Conservation (phyloP, 208 protist genomes). For the Trypanosoma conorhini region DNA sequence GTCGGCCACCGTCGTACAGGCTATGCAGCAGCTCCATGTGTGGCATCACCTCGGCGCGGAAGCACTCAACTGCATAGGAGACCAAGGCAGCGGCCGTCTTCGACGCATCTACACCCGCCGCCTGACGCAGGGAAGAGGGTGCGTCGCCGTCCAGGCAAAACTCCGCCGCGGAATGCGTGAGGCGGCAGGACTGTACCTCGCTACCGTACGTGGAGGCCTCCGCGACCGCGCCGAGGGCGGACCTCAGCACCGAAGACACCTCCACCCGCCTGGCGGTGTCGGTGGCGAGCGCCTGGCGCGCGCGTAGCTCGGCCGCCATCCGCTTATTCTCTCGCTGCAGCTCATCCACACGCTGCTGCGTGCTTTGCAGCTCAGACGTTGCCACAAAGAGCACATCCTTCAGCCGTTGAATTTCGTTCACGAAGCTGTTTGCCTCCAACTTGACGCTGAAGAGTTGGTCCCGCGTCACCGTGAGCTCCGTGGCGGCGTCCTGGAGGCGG, state of each 20-base stretch:
- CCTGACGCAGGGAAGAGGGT: background rate
- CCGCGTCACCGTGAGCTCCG: conserved; percentile 18
- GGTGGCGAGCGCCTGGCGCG: background rate
- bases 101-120: background rate
- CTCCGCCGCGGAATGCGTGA: background rate
- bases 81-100: conserved; percentile 9
- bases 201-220: background rate
- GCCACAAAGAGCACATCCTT: conserved; percentile 30
- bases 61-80: conserved; percentile 28
- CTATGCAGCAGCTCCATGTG: conserved; percentile 38
- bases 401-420: conserved; percentile 28
- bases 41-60: conserved; percentile 21
- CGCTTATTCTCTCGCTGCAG: conserved; percentile 31
- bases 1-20: conserved; percentile 23
- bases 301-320: conserved; percentile 20
- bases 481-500: conserved; percentile 15
- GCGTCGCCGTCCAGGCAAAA: background rate
- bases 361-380: conserved; percentile 29
- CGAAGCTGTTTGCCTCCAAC: conserved; percentile 8
- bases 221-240: background rate
- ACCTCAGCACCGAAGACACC: background rate
- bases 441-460: conserved; percentile 17
- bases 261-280: background rate
- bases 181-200: background rate
- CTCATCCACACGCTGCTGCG: conserved; percentile 25